Base-by-base conservation (phyloP, 1,284 basidiomycete genomes). In the Cystobasidium pallidum region DNA sequence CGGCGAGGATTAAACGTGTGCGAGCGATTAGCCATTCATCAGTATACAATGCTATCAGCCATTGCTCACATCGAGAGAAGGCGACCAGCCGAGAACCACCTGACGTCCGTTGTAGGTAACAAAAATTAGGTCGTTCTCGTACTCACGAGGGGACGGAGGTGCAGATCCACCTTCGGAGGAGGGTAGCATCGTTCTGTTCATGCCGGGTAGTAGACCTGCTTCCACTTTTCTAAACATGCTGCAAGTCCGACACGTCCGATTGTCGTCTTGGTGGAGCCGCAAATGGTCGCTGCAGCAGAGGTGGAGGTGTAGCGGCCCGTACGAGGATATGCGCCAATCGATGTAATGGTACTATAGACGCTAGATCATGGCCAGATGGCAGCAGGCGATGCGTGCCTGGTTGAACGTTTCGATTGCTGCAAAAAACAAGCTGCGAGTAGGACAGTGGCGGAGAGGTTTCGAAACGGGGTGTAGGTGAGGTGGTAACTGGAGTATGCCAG, bases 31-130 rank as follows among this genome's bases (percentile, higher is more conserved):
- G n/a, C n/a, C n/a, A n/a, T n/a, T n/a, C n/a, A n/a, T n/a, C n/a
- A n/a, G 43, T 45, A 30, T 43, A 30, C 17, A 41, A 21, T 36
- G 34, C 13, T 7, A 17, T 24, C 39, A 47, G 28, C 8, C 3
- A 39, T 15, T 30, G 15, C 64, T 66, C 49, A 66, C 64, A 30
- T 66, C 51, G 2, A 66, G 64, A 10, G 34, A 26, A 32, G 64
- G 34, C n/a, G 47, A 66, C 64, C 64, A 66, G 21, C 47, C 64
- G 30, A 66, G 51, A 15, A 32, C 49, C 10, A 66, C 13, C 32
- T 66, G 47, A 24, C 49, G 49, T 21, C 49, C 64, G 15, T 36
- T 26, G 34, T 54, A 66, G 52, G 39, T 52, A 30, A 66, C 41
- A 32, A 54, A 54, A 32, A 66, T 39, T 49, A 52, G 52, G 28